Evolutionary conservation across 768 basidiomycete genomes (phyloP).

Genomic region (Pulveroboletus sp.): DNA sequence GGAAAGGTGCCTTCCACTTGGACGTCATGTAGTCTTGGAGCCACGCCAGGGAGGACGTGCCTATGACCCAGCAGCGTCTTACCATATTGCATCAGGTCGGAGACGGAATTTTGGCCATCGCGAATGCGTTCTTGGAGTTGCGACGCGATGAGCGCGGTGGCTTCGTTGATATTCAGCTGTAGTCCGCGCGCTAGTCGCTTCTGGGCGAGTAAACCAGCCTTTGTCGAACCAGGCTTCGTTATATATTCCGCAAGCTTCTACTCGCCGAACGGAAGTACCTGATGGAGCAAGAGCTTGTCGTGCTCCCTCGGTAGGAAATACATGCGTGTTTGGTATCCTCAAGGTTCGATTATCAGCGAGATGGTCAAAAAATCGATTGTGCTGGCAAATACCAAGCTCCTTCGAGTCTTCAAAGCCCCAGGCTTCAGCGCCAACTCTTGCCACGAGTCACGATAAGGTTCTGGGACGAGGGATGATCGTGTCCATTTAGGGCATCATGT

Average conservation of each 20-base stretch:
- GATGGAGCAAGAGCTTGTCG: conserved; percentile 71
- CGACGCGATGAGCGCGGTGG: conserved; percentile 84
- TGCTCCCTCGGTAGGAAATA: conserved; percentile 71
- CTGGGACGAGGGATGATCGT: too few relatives aligned
- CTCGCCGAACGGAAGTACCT: conserved; percentile 35
- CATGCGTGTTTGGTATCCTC: conserved; percentile 39
- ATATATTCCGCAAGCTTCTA: background rate
- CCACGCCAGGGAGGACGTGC: conserved; percentile 84
- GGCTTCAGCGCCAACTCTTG: too few relatives aligned
- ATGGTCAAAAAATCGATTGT: too few relatives aligned
- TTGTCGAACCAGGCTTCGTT: background rate
- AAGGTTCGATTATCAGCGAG: background rate
- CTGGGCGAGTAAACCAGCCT: conserved; percentile 89
- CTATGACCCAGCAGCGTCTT: conserved; percentile 82
- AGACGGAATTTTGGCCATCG: conserved; percentile 82
- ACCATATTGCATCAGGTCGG: conserved; percentile 91
- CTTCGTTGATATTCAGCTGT: conserved; percentile 82
- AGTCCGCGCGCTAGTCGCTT: conserved; percentile 93
- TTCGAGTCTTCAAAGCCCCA: too few relatives aligned
- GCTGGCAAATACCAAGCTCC: too few relatives aligned
- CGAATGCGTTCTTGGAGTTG: conserved; percentile 92
- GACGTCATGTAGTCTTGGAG: conserved; percentile 73
- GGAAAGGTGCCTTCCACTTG: conserved; percentile 92
- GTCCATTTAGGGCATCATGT: too few relatives aligned
- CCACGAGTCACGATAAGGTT: too few relatives aligned